Base-by-base conservation (phyloP, 1,284 basidiomycete species). In the Gomphus bonarii region DNA sequence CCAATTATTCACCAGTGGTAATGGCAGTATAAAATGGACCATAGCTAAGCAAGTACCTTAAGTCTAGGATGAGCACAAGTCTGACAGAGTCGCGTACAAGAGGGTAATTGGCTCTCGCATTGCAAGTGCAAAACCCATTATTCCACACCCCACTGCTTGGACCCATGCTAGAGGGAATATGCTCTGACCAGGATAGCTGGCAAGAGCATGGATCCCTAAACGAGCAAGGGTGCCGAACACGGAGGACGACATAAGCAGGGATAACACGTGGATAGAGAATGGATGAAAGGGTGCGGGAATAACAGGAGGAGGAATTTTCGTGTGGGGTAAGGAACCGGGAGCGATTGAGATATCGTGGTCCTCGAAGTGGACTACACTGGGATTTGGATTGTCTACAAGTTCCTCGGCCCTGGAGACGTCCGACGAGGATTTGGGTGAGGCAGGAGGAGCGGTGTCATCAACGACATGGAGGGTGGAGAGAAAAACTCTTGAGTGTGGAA, bases 161-260 rank as follows among this genome's bases (percentile, higher is more conserved):
- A 84, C 79, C 77, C 95, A 98, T 1, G 90, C 82, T 33, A 97
- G 73, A 1, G 91, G 78, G 64, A 91, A 95, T 9, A 97, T 84
- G 62, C 83, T 79, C 51, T 79, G 68, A 1, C 90, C 92, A 51
- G 83, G 74, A 63, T 91, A 95, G 1, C 76, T 81, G 12, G 76
- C 77, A 36, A 95, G 71, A 0, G 87, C 85, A 38, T 79, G 68
- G 9, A 95, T 67, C 1, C 92, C 91, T 1, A 94, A 72, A 28
- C 91, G 76, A 14, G 84, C 81, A 18, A 95, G 79, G 10, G 81
- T 75, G n/a, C 91, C 91, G 40, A 94, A 74, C 58, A 92, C 80
- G 20, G 88, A 84, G 8, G 81, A 80, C 4, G 89, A 84, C 64
- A 87, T 84, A 38, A 95, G 78, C 11, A 87, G 78, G 7, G 82